These are phyloP conservation scores for Suhomyces bribrorum DNA, from an alignment of 1,139 yeast genomes.

Conservation along the genomic window DNA sequence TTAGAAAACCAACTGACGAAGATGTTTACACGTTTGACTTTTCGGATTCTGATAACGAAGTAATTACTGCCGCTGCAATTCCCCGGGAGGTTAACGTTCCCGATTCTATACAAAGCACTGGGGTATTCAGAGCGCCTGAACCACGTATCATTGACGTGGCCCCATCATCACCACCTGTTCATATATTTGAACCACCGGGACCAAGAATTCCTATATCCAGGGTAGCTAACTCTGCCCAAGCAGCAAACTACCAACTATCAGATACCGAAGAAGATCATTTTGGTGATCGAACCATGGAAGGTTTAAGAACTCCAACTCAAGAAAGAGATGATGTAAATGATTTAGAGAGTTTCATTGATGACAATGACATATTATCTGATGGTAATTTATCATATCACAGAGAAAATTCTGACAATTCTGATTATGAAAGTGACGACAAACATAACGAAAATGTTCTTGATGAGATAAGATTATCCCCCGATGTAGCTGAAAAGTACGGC, in stretches of 20 bases:
- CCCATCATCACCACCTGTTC: neutral
- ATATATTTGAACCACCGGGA: neutral
- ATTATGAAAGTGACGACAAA: slow-evolving; percentile 15
- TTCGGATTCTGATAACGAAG: slow-evolving; percentile 14
- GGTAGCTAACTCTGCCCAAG: neutral
- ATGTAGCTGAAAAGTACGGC: slow-evolving; percentile 33
- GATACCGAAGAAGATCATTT: slow-evolving; percentile 43
- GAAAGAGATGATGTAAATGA: slow-evolving; percentile 34
- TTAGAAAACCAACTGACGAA: slow-evolving; percentile 1
- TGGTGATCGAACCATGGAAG: slow-evolving; percentile 43
- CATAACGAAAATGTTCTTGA: slow-evolving; percentile 24
- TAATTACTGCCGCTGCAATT: slow-evolving; percentile 7
- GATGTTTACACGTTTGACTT: slow-evolving; percentile 12
- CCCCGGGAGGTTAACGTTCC: slow-evolving; percentile 6
- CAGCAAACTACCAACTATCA: neutral
- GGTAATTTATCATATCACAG: slow-evolving; percentile 16
- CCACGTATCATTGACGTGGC: neutral
- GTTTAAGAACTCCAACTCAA: slow-evolving; percentile 40
- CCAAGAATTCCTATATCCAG: neutral
- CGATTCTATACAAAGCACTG: slow-evolving; percentile 7
- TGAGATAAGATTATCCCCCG: slow-evolving; percentile 31
- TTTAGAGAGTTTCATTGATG: slow-evolving; percentile 40
- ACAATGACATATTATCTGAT: slow-evolving; percentile 18
- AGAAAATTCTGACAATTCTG: slow-evolving; percentile 21
- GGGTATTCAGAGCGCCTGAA: slow-evolving; percentile 10